Conservation (phyloP, 768 basidiomycete genomes). For the Suillus subluteus region DNA sequence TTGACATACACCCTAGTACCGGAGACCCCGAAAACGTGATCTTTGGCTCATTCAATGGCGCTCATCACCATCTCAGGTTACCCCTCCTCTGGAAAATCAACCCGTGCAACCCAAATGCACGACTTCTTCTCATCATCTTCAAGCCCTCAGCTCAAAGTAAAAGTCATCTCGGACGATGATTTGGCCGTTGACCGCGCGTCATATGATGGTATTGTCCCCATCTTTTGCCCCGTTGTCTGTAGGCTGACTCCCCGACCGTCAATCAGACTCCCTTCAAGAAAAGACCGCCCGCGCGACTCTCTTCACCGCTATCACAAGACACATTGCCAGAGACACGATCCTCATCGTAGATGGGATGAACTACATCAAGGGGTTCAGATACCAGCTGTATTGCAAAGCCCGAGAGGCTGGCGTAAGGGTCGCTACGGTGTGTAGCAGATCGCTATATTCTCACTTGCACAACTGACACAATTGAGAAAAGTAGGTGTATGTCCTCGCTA, state of each 20-base stretch:
- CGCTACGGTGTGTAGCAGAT: constrained; percentile 72
- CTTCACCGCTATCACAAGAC: constrained; percentile 81
- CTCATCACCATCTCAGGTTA: constrained; percentile 88
- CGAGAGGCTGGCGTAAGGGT: constrained; percentile 83
- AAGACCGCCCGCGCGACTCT: constrained; percentile 86
- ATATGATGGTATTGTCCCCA: constrained; percentile 66
- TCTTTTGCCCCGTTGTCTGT: background rate
- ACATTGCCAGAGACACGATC: constrained; percentile 71
- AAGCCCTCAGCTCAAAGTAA: constrained; percentile 34
- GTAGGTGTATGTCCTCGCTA: constrained; percentile 73
- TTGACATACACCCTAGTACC: too few species aligned
- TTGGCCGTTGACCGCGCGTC: constrained; percentile 64
- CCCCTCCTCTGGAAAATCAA: constrained; percentile 86
- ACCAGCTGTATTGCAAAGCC: constrained; percentile 97
- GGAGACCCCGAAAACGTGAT: background rate
- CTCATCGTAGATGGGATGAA: constrained; percentile 91
- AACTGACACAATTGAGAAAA: constrained; percentile 19
- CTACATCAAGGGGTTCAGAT: constrained; percentile 98
- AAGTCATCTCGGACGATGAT: constrained; percentile 72
- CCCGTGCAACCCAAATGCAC: constrained; percentile 66
- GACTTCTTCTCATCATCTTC: constrained; percentile 42
- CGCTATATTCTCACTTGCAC: constrained; percentile 11
- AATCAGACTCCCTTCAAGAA: constrained; percentile 77
- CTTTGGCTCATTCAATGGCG: constrained; percentile 63
- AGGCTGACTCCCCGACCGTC: background rate